These are phyloP conservation scores for Naganishia albida DNA, from an alignment of 1,284 basidiomycete genomes.

Conservation along the genomic window DNA sequence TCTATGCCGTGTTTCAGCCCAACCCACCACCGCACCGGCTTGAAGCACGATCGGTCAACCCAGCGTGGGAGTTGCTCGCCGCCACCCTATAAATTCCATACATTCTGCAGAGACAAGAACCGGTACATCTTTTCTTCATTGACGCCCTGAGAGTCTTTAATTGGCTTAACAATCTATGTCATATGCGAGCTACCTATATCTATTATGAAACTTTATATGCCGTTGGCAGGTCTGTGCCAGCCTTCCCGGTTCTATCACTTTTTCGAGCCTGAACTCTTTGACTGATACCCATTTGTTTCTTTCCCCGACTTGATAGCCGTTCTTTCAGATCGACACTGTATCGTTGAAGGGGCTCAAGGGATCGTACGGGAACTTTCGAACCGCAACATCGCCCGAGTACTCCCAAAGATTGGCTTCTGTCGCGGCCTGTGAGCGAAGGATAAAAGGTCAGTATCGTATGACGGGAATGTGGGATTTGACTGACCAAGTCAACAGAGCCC, in stretches of 20 bases:
- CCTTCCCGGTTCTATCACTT: neutral
- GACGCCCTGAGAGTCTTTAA: too few species aligned
- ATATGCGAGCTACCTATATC: neutral
- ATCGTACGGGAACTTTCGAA: constrained; percentile 47
- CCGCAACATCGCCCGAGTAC: constrained; percentile 40
- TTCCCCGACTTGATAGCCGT: neutral
- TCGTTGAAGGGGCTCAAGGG: constrained; percentile 40
- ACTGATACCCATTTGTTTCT: neutral
- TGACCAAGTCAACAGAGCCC: constrained; percentile 16
- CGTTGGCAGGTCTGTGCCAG: too few species aligned
- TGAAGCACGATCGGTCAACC: too few species aligned
- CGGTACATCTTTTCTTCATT: too few species aligned
- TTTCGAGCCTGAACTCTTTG: neutral
- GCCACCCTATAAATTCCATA: too few species aligned
- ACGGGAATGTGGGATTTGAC: neutral
- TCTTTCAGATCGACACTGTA: constrained; percentile 29
- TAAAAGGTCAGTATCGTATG: neutral
- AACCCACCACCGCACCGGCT: too few species aligned
- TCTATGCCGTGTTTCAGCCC: too few species aligned
- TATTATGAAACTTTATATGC: neutral
- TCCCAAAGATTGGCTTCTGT: constrained; percentile 37
- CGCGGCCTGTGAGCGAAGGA: constrained; percentile 4
- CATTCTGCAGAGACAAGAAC: too few species aligned
- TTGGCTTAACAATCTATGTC: too few species aligned
- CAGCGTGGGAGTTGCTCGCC: too few species aligned